These are phyloP conservation scores for Diaporthe batatas DNA, from an alignment of 2,329 filamentous ascomycete genomes.

Conservation along the genomic window DNA sequence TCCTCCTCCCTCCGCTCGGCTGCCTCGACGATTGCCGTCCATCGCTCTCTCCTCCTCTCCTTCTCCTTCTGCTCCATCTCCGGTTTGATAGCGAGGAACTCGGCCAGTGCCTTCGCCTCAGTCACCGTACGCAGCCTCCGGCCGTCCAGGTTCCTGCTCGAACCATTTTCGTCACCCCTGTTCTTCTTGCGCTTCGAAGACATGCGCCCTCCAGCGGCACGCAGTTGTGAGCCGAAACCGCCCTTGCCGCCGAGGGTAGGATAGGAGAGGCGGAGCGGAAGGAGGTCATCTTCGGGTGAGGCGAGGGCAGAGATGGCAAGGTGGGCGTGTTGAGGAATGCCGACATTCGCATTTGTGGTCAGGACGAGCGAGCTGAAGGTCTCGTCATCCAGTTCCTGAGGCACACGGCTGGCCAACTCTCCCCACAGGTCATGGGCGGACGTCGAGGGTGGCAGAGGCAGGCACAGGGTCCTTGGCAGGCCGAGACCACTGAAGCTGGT, in stretches of 20 bases:
- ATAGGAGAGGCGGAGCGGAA: constrained; percentile 84
- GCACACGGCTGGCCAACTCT: constrained; percentile 72
- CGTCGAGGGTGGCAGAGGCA: constrained; percentile 77
- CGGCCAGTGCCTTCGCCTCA: constrained; percentile 94
- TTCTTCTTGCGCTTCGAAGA: constrained; percentile 91
- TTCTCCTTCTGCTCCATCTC: constrained; percentile 97
- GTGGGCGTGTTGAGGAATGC: constrained; percentile 68
- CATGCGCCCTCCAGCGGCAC: constrained; percentile 98
- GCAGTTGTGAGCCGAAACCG: constrained; percentile 96
- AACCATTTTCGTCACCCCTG: constrained; percentile 86
- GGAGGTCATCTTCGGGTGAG: constrained; percentile 71
- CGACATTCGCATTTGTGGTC: constrained; percentile 84
- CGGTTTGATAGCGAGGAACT: constrained; percentile 94
- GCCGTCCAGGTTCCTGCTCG: constrained; percentile 93
- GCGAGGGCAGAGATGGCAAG: constrained; percentile 72
- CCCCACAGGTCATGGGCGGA: constrained; percentile 77
- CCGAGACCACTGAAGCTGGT: constrained; percentile 87
- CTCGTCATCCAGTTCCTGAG: constrained; percentile 61
- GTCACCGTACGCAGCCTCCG: constrained; percentile 90
- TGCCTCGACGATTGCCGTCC: constrained; percentile 89
- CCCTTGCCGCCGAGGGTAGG: constrained; percentile 94
- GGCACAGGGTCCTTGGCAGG: constrained; percentile 83
- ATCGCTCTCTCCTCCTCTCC: constrained; percentile 84
- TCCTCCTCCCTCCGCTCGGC: constrained; percentile 88
- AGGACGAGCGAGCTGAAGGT: constrained; percentile 73